Evolutionary conservation across 1,139 yeast species (phyloP).

Genomic region (Hyphopichia burtonii): DNA sequence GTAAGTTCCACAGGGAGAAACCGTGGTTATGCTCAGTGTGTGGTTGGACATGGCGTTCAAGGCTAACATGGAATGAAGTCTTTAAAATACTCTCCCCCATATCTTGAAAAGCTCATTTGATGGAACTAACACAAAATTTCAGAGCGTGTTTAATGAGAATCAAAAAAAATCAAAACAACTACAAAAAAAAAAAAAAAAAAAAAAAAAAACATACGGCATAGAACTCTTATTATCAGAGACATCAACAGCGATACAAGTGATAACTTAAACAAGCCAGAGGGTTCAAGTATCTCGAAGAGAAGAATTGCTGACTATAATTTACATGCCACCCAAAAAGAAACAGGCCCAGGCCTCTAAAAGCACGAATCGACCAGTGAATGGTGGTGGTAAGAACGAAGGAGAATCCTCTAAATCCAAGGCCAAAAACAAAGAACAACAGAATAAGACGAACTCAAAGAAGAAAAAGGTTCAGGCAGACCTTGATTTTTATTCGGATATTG

Average conservation of each 20-base stretch:
- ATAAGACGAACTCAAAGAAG: not conserved
- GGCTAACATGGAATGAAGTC: too few relatives aligned
- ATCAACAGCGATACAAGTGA: too few relatives aligned
- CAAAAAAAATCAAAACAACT: not conserved
- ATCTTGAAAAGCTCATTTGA: not conserved
- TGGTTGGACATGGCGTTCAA: not conserved
- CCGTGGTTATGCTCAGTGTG: not conserved
- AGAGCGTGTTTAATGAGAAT: not conserved
- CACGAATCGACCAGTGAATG: not conserved
- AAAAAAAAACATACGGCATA: not conserved
- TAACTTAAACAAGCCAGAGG: too few relatives aligned
- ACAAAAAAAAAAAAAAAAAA: not conserved
- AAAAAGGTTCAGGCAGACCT: not conserved
- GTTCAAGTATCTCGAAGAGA: too few relatives aligned
- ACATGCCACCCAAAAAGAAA: too few relatives aligned
- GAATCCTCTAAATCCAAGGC: not conserved
- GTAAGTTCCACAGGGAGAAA: constrained; percentile 17
- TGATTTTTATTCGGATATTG: constrained; percentile 1
- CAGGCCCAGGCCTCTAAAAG: not conserved
- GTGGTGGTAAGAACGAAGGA: not conserved
- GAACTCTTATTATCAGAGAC: too few relatives aligned
- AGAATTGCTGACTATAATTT: too few relatives aligned
- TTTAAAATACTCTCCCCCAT: too few relatives aligned
- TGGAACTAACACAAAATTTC: too few relatives aligned
- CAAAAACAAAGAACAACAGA: not conserved